phyloP scores from a whole-genome alignment of 2,329 filamentous ascomycete genomes.

The Alternaria infectoria region DNA sequence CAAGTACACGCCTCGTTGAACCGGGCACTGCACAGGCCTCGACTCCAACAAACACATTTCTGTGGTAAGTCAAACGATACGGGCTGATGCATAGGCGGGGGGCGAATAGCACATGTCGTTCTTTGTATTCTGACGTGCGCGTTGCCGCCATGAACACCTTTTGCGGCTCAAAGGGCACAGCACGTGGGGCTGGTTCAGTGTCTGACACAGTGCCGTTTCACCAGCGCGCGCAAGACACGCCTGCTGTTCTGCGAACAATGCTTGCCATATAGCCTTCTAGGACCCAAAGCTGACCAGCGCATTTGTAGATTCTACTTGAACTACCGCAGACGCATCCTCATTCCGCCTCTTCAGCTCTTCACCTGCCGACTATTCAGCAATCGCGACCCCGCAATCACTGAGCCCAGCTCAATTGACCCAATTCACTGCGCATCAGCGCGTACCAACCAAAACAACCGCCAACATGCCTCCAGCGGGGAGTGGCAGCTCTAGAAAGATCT shows the following conservation, averaged over 20 bases:
- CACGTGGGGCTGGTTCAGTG: constrained; percentile 32
- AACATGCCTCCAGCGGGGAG: constrained; percentile 49
- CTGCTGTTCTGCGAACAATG: constrained; percentile 26
- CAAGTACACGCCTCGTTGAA: neutral
- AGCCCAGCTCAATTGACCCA: constrained; percentile 20
- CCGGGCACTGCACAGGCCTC: neutral
- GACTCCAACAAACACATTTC: neutral
- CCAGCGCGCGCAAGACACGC: constrained; percentile 28
- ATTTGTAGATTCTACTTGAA: constrained; percentile 16
- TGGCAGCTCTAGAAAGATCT: constrained; percentile 83
- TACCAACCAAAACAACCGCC: constrained; percentile 22
- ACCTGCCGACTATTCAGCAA: neutral
- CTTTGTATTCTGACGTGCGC: constrained; percentile 1
- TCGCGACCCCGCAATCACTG: constrained; percentile 16
- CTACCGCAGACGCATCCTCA: constrained; percentile 1
- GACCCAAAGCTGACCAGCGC: constrained; percentile 30
- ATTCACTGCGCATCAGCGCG: constrained; percentile 29
- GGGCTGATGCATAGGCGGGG: neutral
- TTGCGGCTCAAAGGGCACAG: constrained; percentile 22
- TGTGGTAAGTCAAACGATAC: constrained; percentile 15
- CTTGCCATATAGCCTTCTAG: constrained; percentile 13
- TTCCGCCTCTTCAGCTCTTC: constrained; percentile 1
- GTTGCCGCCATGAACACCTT: constrained; percentile 5
- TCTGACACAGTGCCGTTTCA: constrained; percentile 36
- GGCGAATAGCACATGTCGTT: neutral